Evolutionary conservation across 31 red algal species (phyloP).

Genomic region (Asparagopsis taxiformis): DNA sequence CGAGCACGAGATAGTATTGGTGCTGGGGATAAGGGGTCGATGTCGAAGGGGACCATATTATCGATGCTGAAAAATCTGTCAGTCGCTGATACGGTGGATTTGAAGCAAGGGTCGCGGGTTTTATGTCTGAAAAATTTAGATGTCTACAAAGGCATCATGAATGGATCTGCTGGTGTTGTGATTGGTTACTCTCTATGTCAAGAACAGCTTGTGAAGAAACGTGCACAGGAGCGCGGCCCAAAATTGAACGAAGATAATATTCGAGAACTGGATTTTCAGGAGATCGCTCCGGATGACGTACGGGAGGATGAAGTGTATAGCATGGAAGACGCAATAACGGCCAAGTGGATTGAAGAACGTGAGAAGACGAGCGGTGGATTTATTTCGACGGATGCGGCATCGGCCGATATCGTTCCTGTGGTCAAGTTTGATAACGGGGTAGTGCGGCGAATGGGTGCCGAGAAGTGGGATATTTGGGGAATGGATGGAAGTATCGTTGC

Average conservation of each 20-base stretch:
- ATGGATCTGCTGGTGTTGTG: conserved; percentile 18
- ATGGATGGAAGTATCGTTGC: conserved; percentile 35
- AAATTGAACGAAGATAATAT: too few species aligned
- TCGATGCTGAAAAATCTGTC: conserved; percentile 1
- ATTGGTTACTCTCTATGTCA: conserved; percentile 1
- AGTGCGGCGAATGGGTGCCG: conserved; percentile 2
- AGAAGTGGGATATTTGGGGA: conserved; percentile 29
- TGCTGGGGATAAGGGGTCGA: neutral
- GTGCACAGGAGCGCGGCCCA: neutral
- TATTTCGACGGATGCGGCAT: neutral
- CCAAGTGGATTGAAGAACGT: neutral
- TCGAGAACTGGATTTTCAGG: too few species aligned
- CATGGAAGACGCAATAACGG: neutral
- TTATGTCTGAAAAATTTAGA: conserved; percentile 23
- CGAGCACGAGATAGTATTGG: neutral
- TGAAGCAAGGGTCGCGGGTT: conserved; percentile 8
- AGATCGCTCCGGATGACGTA: too few species aligned
- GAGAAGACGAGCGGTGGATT: neutral
- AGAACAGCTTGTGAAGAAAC: neutral
- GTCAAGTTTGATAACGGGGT: conserved; percentile 50
- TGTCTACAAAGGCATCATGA: conserved; percentile 1
- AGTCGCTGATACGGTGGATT: neutral
- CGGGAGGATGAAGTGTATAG: too few species aligned
- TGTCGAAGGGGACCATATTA: neutral
- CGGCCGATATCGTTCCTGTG: conserved; percentile 12